phyloP scores from a whole-genome alignment of 352 stramenopile species.

The Hyaloperonospora arabidopsidis region DNA sequence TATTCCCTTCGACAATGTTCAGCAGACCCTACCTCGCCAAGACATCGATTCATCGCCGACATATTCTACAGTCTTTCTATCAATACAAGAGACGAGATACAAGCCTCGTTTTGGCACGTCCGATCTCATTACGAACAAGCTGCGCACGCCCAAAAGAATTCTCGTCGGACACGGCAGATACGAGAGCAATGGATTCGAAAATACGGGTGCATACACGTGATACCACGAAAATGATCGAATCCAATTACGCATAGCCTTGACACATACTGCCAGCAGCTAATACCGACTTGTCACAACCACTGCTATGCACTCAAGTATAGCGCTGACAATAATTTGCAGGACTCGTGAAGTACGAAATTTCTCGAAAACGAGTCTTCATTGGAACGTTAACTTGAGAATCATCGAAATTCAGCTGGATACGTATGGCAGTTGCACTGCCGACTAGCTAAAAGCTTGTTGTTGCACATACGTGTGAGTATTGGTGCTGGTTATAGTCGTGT shows the following conservation, averaged over 20 bases:
- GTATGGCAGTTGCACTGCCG: slow-evolving; percentile 37
- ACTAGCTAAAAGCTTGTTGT: slow-evolving; percentile 21
- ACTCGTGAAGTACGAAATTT: slow-evolving; percentile 56
- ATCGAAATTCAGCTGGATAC: slow-evolving; percentile 30
- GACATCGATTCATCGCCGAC: slow-evolving; percentile 43
- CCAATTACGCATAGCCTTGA: slow-evolving; percentile 76
- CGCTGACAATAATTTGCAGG: slow-evolving; percentile 74
- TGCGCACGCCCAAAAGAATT: slow-evolving; percentile 83
- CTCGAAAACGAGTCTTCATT: slow-evolving; percentile 55
- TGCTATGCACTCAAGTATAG: slow-evolving; percentile 81
- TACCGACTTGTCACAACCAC: slow-evolving; percentile 81
- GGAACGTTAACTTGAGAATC: slow-evolving; percentile 60
- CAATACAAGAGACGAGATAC: slow-evolving; percentile 65
- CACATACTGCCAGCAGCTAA: slow-evolving; percentile 69
- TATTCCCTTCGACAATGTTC: slow-evolving; percentile 26
- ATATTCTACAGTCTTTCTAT: slow-evolving; percentile 66
- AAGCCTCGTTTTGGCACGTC: slow-evolving; percentile 60
- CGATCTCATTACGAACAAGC: slow-evolving; percentile 43
- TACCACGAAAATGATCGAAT: slow-evolving; percentile 85
- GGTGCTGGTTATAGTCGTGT: slow-evolving; percentile 29
- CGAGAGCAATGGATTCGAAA: slow-evolving; percentile 76
- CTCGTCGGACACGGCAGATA: slow-evolving; percentile 87
- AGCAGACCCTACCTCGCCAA: slow-evolving; percentile 54
- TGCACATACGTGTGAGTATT: slow-evolving; percentile 27
- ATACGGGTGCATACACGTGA: slow-evolving; percentile 83